These are phyloP conservation scores for Linnemannia exigua DNA, from an alignment of 192 early-diverging fungal genomes.

Conservation along the genomic window DNA sequence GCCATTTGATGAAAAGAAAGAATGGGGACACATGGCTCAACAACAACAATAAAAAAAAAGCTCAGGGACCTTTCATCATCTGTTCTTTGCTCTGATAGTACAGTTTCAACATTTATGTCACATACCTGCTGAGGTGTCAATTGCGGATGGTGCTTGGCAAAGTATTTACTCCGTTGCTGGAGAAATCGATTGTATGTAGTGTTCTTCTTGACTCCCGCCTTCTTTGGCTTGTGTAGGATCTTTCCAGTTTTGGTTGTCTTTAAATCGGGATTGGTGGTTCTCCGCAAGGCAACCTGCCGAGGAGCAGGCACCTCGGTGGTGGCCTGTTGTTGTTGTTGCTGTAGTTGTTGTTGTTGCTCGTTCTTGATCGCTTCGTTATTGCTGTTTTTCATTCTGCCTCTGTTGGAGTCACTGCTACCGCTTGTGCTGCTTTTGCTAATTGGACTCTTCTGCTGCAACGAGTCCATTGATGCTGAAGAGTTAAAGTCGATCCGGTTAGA, in stretches of 20 bases:
- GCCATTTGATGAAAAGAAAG: not conserved
- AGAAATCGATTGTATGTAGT: constrained; percentile 47
- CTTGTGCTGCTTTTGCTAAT: not conserved
- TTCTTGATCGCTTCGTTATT: not conserved
- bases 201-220: constrained; percentile 4
- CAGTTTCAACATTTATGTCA: not conserved
- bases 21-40: not conserved
- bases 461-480: not conserved
- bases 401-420: not conserved
- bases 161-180: constrained; percentile 26
- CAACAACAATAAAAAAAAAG: not conserved
- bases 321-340: not conserved
- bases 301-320: not conserved
- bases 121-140: constrained; percentile 41
- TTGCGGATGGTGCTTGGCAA: constrained; percentile 12
- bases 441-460: not conserved
- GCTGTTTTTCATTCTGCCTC: not conserved
- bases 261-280: constrained; percentile 32
- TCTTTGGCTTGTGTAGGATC: constrained; percentile 24
- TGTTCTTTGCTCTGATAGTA: not conserved
- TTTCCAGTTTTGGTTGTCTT: constrained; percentile 51
- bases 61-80: not conserved
- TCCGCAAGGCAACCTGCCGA: constrained; percentile 20
- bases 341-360: not conserved
- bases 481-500: not conserved